phyloP scores from a whole-genome alignment of 2,329 filamentous ascomycete genomes.

The Penicillium vulpinum region DNA sequence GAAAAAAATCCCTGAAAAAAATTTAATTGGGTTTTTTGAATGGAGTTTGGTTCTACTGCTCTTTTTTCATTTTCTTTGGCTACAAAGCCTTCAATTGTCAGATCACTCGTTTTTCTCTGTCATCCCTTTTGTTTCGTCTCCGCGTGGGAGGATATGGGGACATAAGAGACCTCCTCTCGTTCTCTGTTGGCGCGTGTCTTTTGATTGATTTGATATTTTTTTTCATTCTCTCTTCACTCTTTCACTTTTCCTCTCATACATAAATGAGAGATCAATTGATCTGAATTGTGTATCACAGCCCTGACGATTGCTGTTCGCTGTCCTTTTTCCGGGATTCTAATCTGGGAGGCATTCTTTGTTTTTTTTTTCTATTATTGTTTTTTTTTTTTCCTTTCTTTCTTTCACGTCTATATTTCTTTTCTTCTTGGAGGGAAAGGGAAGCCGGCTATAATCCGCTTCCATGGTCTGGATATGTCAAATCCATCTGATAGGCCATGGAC shows the following conservation, averaged over 20 bases:
- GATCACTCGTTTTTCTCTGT: slow-evolving; percentile 7
- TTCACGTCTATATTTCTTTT: slow-evolving; percentile 12
- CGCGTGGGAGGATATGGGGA: slow-evolving; percentile 12
- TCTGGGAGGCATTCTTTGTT: slow-evolving; percentile 35
- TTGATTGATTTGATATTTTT: slow-evolving; percentile 16
- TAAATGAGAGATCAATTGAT: slow-evolving; percentile 23
- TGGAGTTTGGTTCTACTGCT: slow-evolving; percentile 19
- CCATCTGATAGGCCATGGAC: slow-evolving; percentile 45
- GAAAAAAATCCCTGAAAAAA: not conserved
- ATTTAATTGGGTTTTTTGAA: slow-evolving; percentile 14
- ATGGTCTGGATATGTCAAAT: slow-evolving; percentile 48
- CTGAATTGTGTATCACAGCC: slow-evolving; percentile 12
- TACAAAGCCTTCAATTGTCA: slow-evolving; percentile 17
- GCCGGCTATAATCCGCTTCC: slow-evolving; percentile 25
- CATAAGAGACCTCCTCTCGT: slow-evolving; percentile 19
- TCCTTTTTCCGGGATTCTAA: slow-evolving; percentile 17
- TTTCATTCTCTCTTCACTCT: slow-evolving; percentile 15
- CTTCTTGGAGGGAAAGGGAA: slow-evolving; percentile 17
- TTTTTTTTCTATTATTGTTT: slow-evolving; percentile 17
- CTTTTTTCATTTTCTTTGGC: slow-evolving; percentile 23
- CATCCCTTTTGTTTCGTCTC: slow-evolving; percentile 14
- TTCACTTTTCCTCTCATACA: slow-evolving; percentile 7
- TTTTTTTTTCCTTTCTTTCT: slow-evolving; percentile 12
- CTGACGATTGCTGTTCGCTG: slow-evolving; percentile 13
- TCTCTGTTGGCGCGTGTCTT: slow-evolving; percentile 18